Evolutionary conservation across 345 rosid species (phyloP), one percentile per base, ranked within the genome.

Genomic region (Eucalyptus coolabah): DNA sequence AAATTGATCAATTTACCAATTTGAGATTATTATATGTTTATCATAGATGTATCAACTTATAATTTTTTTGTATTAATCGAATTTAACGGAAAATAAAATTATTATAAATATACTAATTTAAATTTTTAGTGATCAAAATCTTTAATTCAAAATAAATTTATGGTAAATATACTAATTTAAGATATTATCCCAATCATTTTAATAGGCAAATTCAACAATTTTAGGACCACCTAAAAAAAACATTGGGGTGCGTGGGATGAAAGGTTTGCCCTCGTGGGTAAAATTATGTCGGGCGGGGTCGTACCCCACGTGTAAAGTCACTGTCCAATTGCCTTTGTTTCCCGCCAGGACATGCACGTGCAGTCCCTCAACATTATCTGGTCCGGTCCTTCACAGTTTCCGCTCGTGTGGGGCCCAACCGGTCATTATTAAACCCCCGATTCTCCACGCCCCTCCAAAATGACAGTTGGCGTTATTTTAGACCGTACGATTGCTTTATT

Each of bases 1-100:
- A 1, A 26, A 28, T 60, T 51, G 0, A 60, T 0, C 4, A 1
- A 2, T 60, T 5, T 28, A 28, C 0, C 8, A 26, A 5, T 60
- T 28, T 28, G 0, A 0, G 1, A 12, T 60, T 5, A 12, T 2
- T 2, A 7, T 24, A 24, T 1, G 3, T 56, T 24, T 24, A 0
- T 56, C 6, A 56, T 0, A 4, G 2, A 56, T 59, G 2, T 26
- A 26, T 30, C 0, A 28, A 6, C 6, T 60, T 28, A 30, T 60
- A 6, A 12, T 6, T 60, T 60, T 28, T 3, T 28, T 1, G 2
- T 12, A 60, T 6, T 28, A 28, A 28, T 60, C 0, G 0, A 60
- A 60, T 28, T 60, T 28, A 60, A 60, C 0, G 1, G 4, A 60
- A 2, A 13, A 6, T 30, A 63, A 63, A 12, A 1, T 28, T 28